These are phyloP conservation scores for Apiotrichum sp. DNA, from an alignment of 1,284 basidiomycete species.

Conservation along the genomic window DNA sequence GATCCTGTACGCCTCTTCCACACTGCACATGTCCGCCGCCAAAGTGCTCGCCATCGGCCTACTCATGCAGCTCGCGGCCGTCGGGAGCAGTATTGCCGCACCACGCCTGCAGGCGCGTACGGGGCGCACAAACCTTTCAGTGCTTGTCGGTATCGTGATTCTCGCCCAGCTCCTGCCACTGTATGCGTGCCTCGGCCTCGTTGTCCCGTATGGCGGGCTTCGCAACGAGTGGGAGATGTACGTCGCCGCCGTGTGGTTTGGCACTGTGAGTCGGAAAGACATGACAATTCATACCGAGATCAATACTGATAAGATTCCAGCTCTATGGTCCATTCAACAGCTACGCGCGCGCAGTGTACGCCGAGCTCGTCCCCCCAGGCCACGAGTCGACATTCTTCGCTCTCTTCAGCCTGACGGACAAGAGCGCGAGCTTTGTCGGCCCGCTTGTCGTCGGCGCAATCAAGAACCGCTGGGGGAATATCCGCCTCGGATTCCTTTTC, in stretches of 20 bases:
- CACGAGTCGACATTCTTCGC: slow-evolving; percentile 53
- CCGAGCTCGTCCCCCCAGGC: slow-evolving; percentile 44
- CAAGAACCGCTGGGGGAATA: slow-evolving; percentile 77
- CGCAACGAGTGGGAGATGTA: slow-evolving; percentile 78
- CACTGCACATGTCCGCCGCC: slow-evolving; percentile 47
- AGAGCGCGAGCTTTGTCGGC: slow-evolving; percentile 78
- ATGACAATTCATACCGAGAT: too few species aligned
- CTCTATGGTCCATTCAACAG: slow-evolving; percentile 46
- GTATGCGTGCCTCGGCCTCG: slow-evolving; percentile 75
- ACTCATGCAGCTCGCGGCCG: slow-evolving; percentile 42
- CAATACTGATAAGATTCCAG: slow-evolving; percentile 14
- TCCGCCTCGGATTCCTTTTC: slow-evolving; percentile 83
- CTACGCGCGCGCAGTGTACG: slow-evolving; percentile 44
- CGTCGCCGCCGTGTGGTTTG: slow-evolving; percentile 71
- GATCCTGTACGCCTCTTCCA: slow-evolving; percentile 44
- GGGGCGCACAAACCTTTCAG: slow-evolving; percentile 60
- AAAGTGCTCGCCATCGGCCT: slow-evolving; percentile 47
- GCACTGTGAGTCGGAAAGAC: slow-evolving; percentile 55
- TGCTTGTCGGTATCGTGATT: slow-evolving; percentile 62
- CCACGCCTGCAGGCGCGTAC: slow-evolving; percentile 45
- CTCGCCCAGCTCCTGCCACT: slow-evolving; percentile 64
- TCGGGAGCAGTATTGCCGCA: slow-evolving; percentile 41
- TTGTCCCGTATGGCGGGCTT: slow-evolving; percentile 59
- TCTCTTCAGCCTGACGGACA: slow-evolving; percentile 82
- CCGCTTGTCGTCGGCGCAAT: slow-evolving; percentile 78